Conservation (phyloP, 805 yeast species). For the Candida stauntonica region DNA sequence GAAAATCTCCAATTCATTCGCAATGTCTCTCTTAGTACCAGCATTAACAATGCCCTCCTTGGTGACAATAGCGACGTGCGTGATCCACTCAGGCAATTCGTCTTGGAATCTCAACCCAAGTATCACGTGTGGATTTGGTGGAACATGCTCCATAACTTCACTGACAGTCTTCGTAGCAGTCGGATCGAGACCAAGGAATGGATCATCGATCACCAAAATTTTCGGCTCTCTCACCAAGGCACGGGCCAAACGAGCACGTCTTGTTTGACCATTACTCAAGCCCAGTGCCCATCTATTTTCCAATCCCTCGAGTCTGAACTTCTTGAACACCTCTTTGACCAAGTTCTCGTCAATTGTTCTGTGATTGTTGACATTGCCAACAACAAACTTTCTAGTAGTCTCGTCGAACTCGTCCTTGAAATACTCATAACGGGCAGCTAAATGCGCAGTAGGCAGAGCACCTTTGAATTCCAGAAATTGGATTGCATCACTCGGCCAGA, state of each 20-base stretch:
- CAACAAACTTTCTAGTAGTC: conserved; percentile 56
- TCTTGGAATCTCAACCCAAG: conserved; percentile 79
- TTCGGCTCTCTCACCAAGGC: conserved; percentile 63
- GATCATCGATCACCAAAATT: conserved; percentile 78
- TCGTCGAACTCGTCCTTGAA: conserved; percentile 82
- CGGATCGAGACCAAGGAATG: conserved; percentile 88
- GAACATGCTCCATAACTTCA: conserved; percentile 40
- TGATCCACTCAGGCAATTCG: conserved; percentile 71
- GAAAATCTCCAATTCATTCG: conserved; percentile 21
- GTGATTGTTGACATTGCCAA: conserved; percentile 39
- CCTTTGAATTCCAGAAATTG: conserved; percentile 45
- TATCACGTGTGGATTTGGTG: conserved; percentile 52
- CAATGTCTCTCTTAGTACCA: conserved; percentile 39
- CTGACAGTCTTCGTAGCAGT: conserved; percentile 59
- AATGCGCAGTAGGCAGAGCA: conserved; percentile 54
- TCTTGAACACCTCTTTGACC: conserved; percentile 40
- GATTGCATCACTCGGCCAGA: conserved; percentile 43
- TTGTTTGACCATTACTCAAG: conserved; percentile 87
- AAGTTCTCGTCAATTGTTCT: conserved; percentile 30
- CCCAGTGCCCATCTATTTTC: conserved; percentile 78
- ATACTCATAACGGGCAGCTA: conserved; percentile 86
- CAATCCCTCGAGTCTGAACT: conserved; percentile 52
- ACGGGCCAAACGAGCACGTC: conserved; percentile 84
- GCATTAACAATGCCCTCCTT: conserved; percentile 45
- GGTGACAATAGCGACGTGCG: conserved; percentile 63